Base-by-base conservation (phyloP, 2,329 filamentous ascomycete species). In the Cladophialophora bantiana region DNA sequence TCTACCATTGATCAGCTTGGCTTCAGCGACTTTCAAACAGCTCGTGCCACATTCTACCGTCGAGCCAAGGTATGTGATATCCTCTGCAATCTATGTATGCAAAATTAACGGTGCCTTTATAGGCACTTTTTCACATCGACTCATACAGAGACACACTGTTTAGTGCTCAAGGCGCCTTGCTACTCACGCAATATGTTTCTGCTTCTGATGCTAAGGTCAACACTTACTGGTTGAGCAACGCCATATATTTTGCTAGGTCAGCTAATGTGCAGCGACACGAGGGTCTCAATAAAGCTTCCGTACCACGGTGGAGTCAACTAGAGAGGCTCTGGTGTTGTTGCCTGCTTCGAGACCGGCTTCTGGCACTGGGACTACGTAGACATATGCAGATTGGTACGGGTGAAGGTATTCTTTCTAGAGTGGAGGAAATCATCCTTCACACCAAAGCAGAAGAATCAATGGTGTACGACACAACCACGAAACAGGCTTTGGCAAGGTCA, bases 301-400 rank as follows among this genome's bases (percentile, higher is more conserved):
- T 42, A 15, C 26, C 18, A 31, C 15, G 56, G 9, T n/a, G 34
- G 34, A 45, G 15, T 15, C n/a, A 12, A 26, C 6, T 59, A 2
- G 20, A 59, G 34, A n/a, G 56, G 18, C 35, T 59, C 36, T 59
- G 56, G 56, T 59, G 34, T 59, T 59, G 56, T 26, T 59, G 56
- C 38, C 12, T 59, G 34, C 10, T 59, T 20, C 56, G 56, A 38
- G 56, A 59, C 56, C n/a, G 56, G 2, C 7, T 42, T 15, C 34
- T 59, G 34, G 34, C 36, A 18, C 56, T 59, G 0, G 56, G 35
- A 40, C 32, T 38, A 20, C 15, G 18, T 31, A 40, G 56, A n/a
- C 26, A 36, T 5, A 13, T 59, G 34, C 56, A 59, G n/a, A 42
- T 59, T 26, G 56, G 6, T 15, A n/a, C 26, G 4, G 56, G 18